Evolutionary conservation across 2,329 filamentous ascomycete genomes (phyloP).

Genomic region (Xylaria sp.): DNA sequence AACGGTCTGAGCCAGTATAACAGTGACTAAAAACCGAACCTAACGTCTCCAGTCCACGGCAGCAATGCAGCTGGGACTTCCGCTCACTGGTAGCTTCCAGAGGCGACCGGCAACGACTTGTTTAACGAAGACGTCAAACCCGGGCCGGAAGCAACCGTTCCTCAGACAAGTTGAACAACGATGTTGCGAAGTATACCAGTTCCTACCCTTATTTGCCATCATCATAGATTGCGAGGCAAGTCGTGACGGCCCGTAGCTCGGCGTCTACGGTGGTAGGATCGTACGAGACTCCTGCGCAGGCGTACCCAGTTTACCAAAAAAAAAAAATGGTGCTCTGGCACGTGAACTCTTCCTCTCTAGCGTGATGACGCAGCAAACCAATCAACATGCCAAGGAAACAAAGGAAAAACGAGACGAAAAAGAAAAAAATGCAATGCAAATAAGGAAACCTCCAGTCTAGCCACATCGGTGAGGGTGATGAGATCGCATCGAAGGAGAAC

Average conservation of each 20-base stretch:
- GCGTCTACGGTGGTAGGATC: constrained; percentile 10
- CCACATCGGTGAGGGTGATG: constrained; percentile 43
- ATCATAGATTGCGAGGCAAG: constrained; percentile 2
- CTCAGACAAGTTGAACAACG: constrained; percentile 2
- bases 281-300: constrained; percentile 9
- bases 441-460: constrained; percentile 45
- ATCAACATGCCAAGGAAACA: constrained; percentile 44
- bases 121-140: not conserved
- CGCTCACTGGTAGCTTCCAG: not conserved
- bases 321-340: constrained; percentile 47
- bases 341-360: constrained; percentile 52
- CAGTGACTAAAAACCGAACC: not conserved
- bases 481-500: constrained; percentile 49
- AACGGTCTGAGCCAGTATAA: not conserved
- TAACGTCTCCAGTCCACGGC: not conserved
- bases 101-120: not conserved
- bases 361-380: constrained; percentile 49
- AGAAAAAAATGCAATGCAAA: constrained; percentile 48
- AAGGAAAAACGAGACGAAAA: constrained; percentile 45
- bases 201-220: not conserved
- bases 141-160: not conserved
- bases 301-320: constrained; percentile 12
- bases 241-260: constrained; percentile 7
- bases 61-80: constrained; percentile 8
- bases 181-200: constrained; percentile 10